Conservation (phyloP, 1,284 basidiomycete species). For the Ustilago crameri region DNA sequence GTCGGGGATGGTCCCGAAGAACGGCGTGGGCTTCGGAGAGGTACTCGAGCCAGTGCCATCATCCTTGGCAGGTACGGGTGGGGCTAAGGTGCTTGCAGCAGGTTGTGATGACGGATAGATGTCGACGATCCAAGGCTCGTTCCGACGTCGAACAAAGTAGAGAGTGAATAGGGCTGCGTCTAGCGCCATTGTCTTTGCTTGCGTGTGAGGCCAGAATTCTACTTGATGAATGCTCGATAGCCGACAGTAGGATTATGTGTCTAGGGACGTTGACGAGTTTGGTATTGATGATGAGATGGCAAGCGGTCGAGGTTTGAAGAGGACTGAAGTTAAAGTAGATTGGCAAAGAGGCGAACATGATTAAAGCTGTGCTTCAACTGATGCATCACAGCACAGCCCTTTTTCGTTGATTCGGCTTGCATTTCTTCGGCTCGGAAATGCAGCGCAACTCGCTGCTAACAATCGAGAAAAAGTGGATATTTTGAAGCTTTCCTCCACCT, state of each 20-base stretch:
- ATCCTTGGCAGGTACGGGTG: constrained; percentile 34
- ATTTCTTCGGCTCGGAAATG: too few relatives aligned
- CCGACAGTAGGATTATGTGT: too few relatives aligned
- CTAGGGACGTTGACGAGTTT: too few relatives aligned
- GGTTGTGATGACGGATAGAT: constrained; percentile 27
- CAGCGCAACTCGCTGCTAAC: too few relatives aligned
- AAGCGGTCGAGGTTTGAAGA: neutral
- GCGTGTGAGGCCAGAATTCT: neutral
- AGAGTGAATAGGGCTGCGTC: constrained; percentile 54
- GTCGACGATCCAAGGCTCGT: constrained; percentile 49
- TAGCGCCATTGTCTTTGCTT: constrained; percentile 28
- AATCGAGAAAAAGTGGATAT: too few relatives aligned
- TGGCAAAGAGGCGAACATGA: neutral
- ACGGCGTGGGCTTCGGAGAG: constrained; percentile 18
- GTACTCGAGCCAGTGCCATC: neutral
- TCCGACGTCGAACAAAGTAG: constrained; percentile 35
- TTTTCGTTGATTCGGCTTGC: neutral
- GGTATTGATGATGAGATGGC: neutral
- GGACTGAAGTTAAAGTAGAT: too few relatives aligned
- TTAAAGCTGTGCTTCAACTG: constrained; percentile 1
- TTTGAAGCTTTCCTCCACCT: neutral
- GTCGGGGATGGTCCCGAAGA: constrained; percentile 41
- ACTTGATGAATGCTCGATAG: too few relatives aligned
- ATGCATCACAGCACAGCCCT: constrained; percentile 2
- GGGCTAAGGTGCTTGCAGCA: constrained; percentile 1